Conservation (phyloP, 495 filamentous ascomycete species). For the Lasiosphaeria ovina region DNA sequence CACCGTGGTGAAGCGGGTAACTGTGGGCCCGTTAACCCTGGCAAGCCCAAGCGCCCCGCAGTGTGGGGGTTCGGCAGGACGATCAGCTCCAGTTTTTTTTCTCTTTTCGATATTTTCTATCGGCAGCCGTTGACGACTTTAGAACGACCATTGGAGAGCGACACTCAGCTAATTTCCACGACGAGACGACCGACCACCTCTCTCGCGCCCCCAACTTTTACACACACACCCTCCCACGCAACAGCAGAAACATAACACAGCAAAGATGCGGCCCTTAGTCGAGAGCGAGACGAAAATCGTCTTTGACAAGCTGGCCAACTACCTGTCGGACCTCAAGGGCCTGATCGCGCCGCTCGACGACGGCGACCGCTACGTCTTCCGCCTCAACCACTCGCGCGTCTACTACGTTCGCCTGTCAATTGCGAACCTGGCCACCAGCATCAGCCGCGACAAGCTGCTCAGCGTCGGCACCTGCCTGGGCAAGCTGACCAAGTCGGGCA, state of each 20-base stretch:
- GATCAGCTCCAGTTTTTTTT: not conserved
- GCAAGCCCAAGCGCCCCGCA: slow-evolving; percentile 4
- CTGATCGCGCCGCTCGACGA: slow-evolving; percentile 73
- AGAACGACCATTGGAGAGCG: not conserved
- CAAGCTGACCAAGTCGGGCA: slow-evolving; percentile 90
- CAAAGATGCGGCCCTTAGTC: slow-evolving; percentile 68
- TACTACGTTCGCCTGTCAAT: slow-evolving; percentile 86
- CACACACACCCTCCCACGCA: slow-evolving; percentile 1
- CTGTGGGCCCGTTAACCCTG: slow-evolving; percentile 17
- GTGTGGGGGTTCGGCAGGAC: slow-evolving; percentile 16
- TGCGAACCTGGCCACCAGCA: slow-evolving; percentile 83
- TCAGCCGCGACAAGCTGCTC: slow-evolving; percentile 75
- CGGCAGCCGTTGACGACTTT: slow-evolving; percentile 2
- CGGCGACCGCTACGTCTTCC: slow-evolving; percentile 79
- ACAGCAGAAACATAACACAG: not conserved
- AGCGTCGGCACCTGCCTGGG: slow-evolving; percentile 80
- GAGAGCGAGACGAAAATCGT: slow-evolving; percentile 70
- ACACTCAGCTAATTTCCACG: not conserved
- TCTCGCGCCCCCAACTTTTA: not conserved
- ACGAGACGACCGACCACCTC: not conserved
- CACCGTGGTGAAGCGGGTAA: slow-evolving; percentile 27
- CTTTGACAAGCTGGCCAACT: slow-evolving; percentile 62
- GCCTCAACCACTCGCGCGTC: slow-evolving; percentile 63
- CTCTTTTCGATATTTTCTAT: not conserved
- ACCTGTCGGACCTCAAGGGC: slow-evolving; percentile 57